Conservation (phyloP, 2,329 filamentous ascomycete species). For the Rhinocladiella similis region DNA sequence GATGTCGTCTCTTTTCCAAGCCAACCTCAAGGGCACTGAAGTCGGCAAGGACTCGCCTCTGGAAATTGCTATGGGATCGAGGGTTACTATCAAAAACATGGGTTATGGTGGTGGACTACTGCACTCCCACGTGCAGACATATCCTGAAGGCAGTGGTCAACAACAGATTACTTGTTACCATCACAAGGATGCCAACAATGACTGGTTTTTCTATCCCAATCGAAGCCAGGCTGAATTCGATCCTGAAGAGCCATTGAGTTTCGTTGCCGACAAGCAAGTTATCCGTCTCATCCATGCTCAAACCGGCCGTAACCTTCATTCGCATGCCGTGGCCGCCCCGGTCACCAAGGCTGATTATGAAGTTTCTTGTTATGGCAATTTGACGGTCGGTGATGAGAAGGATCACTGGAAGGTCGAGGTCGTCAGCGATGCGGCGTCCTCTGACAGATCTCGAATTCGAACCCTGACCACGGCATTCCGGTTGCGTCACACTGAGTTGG, state of each 20-base stretch:
- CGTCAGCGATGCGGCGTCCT: conserved; percentile 82
- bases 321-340: conserved; percentile 84
- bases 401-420: conserved; percentile 97
- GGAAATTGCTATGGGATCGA: conserved; percentile 85
- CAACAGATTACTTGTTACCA: conserved; percentile 99
- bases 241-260: conserved; percentile 67
- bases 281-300: conserved; percentile 91
- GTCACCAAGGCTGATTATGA: conserved; percentile 87
- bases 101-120: conserved; percentile 91
- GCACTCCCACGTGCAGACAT: conserved; percentile 30
- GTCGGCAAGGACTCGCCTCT: conserved; percentile 93
- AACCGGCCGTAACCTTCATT: conserved; percentile 96
- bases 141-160: conserved; percentile 54
- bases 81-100: conserved; percentile 97
- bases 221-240: conserved; percentile 73
- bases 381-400: conserved; percentile 93
- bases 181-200: conserved; percentile 99
- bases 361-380: conserved; percentile 94
- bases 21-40: conserved; percentile 88
- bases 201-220: conserved; percentile 99
- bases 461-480: conserved; percentile 94
- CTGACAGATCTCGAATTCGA: conserved; percentile 79
- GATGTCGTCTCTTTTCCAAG: conserved; percentile 99
- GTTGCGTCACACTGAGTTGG: conserved; percentile 75
- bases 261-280: conserved; percentile 72